Percentiles rank a stretch among this genome's conserved stretches.
phyloP scores from a whole-genome alignment of 1,284 basidiomycete genomes.

The Taiwanofungus camphoratus region DNA sequence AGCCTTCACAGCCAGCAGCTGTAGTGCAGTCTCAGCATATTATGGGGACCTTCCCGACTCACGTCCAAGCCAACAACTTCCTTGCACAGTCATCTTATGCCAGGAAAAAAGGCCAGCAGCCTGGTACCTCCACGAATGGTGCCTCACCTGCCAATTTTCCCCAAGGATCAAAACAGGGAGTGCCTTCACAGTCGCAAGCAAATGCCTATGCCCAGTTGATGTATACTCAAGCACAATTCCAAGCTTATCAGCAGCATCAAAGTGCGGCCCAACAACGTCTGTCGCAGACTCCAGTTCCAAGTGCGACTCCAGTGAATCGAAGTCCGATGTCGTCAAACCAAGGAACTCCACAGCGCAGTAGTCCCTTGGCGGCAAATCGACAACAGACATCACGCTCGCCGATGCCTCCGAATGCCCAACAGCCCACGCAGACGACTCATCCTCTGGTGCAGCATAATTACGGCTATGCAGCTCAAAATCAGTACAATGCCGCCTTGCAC shows the following conservation, averaged over 20 bases:
- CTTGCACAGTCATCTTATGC: slow-evolving; percentile 5
- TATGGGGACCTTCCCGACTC: neutral
- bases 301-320: slow-evolving; percentile 10
- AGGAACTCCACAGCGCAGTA: slow-evolving; percentile 17
- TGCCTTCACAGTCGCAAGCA: slow-evolving; percentile 6
- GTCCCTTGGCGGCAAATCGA: slow-evolving; percentile 22
- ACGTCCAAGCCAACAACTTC: neutral
- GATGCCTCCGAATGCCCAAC: slow-evolving; percentile 18
- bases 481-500: slow-evolving; percentile 6
- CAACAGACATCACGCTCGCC: slow-evolving; percentile 20
- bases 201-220: slow-evolving; percentile 1
- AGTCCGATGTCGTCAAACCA: slow-evolving; percentile 12
- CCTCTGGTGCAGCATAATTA: slow-evolving; percentile 9
- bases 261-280: slow-evolving; percentile 8
- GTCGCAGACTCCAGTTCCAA: slow-evolving; percentile 10
- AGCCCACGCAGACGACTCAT: slow-evolving; percentile 11
- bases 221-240: slow-evolving; percentile 5
- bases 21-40: slow-evolving; percentile 5
- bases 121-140: neutral
- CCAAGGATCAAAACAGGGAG: slow-evolving; percentile 4
- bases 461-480: slow-evolving; percentile 10
- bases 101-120: slow-evolving; percentile 2
- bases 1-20: slow-evolving; percentile 6
- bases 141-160: neutral
- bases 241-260: slow-evolving; percentile 6